Evolutionary conservation across 805 yeast species (phyloP).

Genomic region (Ogataea nitratoaversa): DNA sequence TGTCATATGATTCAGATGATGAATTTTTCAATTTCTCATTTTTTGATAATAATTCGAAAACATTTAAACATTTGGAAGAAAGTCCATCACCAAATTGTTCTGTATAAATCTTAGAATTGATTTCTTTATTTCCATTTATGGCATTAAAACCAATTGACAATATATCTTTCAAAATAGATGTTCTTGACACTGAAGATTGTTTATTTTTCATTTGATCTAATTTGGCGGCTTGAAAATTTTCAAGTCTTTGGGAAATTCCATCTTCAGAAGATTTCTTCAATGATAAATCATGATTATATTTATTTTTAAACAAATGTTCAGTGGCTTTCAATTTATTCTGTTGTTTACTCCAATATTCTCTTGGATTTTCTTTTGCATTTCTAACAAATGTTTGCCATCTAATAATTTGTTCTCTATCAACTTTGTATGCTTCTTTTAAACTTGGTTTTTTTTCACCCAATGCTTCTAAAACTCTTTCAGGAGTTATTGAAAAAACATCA

Average conservation of each 20-base stretch:
- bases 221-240: constrained; percentile 24
- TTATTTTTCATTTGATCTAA: constrained; percentile 33
- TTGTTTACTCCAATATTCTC: constrained; percentile 49
- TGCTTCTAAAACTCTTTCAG: constrained; percentile 80
- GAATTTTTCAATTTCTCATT: constrained; percentile 21
- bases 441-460: constrained; percentile 84
- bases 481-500: constrained; percentile 80
- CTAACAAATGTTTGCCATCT: constrained; percentile 74
- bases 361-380: constrained; percentile 53
- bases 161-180: constrained; percentile 41
- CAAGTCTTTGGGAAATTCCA: constrained; percentile 28
- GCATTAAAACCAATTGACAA: constrained; percentile 26
- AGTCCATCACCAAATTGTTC: constrained; percentile 33
- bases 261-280: constrained; percentile 6
- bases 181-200: constrained; percentile 39
- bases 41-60: constrained; percentile 28
- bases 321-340: constrained; percentile 39
- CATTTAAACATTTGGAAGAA: constrained; percentile 31
- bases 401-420: constrained; percentile 67
- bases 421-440: constrained; percentile 57
- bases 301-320: constrained; percentile 27
- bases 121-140: constrained; percentile 20
- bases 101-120: constrained; percentile 35
- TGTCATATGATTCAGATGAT: constrained; percentile 37
- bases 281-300: constrained; percentile 17